These are phyloP conservation scores for Candida sithepensis DNA, from an alignment of 805 yeast species.

Conservation along the genomic window DNA sequence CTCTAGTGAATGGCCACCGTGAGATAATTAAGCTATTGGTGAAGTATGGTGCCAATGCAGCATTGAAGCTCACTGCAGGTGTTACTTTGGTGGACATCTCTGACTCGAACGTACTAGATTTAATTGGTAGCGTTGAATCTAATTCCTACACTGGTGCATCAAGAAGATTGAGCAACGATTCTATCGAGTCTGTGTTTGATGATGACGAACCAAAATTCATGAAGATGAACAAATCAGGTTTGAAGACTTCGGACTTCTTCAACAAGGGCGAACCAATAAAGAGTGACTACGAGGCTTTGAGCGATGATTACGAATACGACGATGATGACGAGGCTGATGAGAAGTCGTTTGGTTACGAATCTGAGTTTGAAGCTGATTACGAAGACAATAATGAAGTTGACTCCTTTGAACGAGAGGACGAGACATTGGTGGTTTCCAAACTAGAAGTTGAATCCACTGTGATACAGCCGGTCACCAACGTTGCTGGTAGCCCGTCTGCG, in stretches of 20 bases:
- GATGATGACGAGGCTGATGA: constrained; percentile 6
- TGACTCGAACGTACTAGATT: constrained; percentile 36
- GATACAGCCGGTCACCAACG: neutral
- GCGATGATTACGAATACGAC: constrained; percentile 3
- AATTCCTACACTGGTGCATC: constrained; percentile 1
- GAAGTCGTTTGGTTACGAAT: neutral
- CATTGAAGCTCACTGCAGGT: constrained; percentile 50
- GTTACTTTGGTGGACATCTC: constrained; percentile 38
- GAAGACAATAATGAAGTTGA: constrained; percentile 16
- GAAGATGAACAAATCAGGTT: constrained; percentile 17
- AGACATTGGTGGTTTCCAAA: neutral
- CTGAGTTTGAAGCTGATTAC: constrained; percentile 20
- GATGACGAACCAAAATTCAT: constrained; percentile 21
- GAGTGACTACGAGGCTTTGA: neutral
- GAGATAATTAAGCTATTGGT: constrained; percentile 59
- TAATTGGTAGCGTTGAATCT: constrained; percentile 20
- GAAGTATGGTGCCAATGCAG: constrained; percentile 60
- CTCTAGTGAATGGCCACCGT: constrained; percentile 71
- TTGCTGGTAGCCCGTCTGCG: neutral
- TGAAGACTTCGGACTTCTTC: constrained; percentile 15
- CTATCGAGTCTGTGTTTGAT: constrained; percentile 24
- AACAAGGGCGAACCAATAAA: constrained; percentile 6
- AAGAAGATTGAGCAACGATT: constrained; percentile 28
- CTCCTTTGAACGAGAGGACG: neutral
- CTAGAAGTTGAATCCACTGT: neutral